Evolutionary conservation across 1,139 yeast genomes (phyloP).

Genomic region (Kurtzmaniella quercitrusa): DNA sequence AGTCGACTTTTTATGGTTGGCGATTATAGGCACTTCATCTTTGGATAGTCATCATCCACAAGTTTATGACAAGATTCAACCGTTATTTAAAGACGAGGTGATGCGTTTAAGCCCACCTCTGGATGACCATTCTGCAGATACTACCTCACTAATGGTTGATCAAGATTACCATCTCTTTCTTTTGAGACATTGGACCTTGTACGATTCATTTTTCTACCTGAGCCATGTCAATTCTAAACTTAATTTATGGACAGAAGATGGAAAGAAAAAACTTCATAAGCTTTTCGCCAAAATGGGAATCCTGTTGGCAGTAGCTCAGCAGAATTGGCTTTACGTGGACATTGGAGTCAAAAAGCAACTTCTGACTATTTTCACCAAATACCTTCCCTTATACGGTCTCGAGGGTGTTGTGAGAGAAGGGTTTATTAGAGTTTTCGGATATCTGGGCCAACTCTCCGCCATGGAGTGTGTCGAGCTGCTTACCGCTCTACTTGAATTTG

Average conservation of each 20-base stretch:
- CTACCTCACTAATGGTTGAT: conserved; percentile 62
- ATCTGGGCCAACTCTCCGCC: conserved; percentile 81
- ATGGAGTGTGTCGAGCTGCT: conserved; percentile 91
- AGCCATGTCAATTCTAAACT: conserved; percentile 86
- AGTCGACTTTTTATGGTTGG: conserved; percentile 73
- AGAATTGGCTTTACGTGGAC: conserved; percentile 91
- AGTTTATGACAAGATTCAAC: conserved; percentile 68
- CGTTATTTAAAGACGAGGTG: conserved; percentile 80
- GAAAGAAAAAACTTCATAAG: conserved; percentile 79
- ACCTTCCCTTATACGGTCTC: conserved; percentile 72
- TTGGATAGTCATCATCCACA: conserved; percentile 72
- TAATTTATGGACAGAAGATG: conserved; percentile 88
- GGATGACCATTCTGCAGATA: conserved; percentile 45
- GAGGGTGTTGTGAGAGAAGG: conserved; percentile 86
- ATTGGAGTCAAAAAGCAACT: conserved; percentile 71
- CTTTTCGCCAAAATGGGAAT: conserved; percentile 97
- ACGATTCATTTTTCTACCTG: conserved; percentile 86
- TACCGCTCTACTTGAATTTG: conserved; percentile 77
- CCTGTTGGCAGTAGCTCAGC: conserved; percentile 81
- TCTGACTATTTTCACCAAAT: conserved; percentile 63
- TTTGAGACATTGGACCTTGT: conserved; percentile 88
- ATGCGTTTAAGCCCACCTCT: conserved; percentile 50
- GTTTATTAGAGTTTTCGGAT: conserved; percentile 81
- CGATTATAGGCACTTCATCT: conserved; percentile 86
- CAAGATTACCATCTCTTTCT: conserved; percentile 84